These are phyloP conservation scores for Leccinum pachyderme DNA, from an alignment of 1,284 basidiomycete species.

Conservation along the genomic window DNA sequence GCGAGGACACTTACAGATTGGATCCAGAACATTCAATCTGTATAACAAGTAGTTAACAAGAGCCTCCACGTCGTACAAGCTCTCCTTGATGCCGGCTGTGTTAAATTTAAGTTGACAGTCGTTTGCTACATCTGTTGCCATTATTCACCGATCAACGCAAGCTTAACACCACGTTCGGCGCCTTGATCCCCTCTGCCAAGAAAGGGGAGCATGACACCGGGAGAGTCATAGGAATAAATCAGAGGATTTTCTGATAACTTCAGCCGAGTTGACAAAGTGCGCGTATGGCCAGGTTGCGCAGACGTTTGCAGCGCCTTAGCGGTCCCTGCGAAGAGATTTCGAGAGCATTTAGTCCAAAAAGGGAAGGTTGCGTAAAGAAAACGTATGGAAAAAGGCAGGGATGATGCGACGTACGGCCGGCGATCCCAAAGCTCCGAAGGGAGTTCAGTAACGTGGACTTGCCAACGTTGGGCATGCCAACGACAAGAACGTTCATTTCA, in stretches of 20 bases:
- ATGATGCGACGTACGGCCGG: constrained; percentile 62
- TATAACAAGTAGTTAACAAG: constrained; percentile 89
- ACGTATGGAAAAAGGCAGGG: background rate
- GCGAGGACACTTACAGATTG: constrained; percentile 51
- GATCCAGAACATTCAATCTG: constrained; percentile 77
- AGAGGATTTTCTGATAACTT: constrained; percentile 77
- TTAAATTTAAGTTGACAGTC: constrained; percentile 12
- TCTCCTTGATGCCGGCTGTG: constrained; percentile 92
- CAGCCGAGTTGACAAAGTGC: constrained; percentile 78
- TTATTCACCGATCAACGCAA: constrained; percentile 83
- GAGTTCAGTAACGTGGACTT: constrained; percentile 95
- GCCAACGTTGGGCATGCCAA: constrained; percentile 99
- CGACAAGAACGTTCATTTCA: constrained; percentile 84
- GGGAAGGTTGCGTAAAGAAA: background rate
- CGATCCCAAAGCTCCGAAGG: constrained; percentile 84
- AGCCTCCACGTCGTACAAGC: constrained; percentile 82
- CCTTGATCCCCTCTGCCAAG: constrained; percentile 84
- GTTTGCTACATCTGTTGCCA: background rate
- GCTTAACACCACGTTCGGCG: constrained; percentile 88
- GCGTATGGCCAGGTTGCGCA: constrained; percentile 86
- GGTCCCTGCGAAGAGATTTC: constrained; percentile 40
- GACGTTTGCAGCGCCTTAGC: constrained; percentile 90
- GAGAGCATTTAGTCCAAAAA: background rate
- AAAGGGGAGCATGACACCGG: constrained; percentile 96
- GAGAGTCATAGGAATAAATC: constrained; percentile 94